These are phyloP conservation scores for Actinomucor elegans DNA, from an alignment of 371 early-diverging fungal species.

Conservation along the genomic window DNA sequence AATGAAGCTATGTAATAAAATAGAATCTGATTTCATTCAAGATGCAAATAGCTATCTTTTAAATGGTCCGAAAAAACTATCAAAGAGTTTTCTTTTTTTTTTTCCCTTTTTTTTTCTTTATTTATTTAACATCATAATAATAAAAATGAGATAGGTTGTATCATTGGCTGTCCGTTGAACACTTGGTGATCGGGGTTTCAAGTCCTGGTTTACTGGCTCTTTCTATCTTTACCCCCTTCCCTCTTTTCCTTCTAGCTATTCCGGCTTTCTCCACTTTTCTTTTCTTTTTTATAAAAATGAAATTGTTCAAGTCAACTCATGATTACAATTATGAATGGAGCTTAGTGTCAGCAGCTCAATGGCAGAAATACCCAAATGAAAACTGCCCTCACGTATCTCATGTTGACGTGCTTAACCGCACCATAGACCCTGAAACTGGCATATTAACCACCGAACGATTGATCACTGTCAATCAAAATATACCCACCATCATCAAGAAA, in stretches of 20 bases:
- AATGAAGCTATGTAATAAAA: too few species aligned
- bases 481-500: conserved; percentile 67
- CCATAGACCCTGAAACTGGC: conserved; percentile 79
- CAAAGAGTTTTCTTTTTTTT: too few species aligned
- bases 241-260: too few species aligned
- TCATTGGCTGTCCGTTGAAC: too few species aligned
- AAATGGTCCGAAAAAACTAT: too few species aligned
- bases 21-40: too few species aligned
- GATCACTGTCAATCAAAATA: conserved; percentile 79
- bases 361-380: conserved; percentile 95
- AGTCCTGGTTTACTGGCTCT: too few species aligned
- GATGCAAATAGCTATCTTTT: too few species aligned
- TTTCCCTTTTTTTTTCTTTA: too few species aligned
- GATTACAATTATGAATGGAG: conserved; percentile 74
- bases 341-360: conserved; percentile 84
- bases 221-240: not conserved
- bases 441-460: conserved; percentile 84
- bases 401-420: conserved; percentile 81
- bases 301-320: conserved; percentile 70
- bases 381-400: conserved; percentile 83
- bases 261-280: conserved; percentile 12
- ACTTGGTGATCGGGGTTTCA: too few species aligned
- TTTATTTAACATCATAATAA: too few species aligned
- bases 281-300: conserved; percentile 47
- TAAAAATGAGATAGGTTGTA: not conserved